phyloP scores from a whole-genome alignment of 768 basidiomycete genomes.

The Boletus insuetus region DNA sequence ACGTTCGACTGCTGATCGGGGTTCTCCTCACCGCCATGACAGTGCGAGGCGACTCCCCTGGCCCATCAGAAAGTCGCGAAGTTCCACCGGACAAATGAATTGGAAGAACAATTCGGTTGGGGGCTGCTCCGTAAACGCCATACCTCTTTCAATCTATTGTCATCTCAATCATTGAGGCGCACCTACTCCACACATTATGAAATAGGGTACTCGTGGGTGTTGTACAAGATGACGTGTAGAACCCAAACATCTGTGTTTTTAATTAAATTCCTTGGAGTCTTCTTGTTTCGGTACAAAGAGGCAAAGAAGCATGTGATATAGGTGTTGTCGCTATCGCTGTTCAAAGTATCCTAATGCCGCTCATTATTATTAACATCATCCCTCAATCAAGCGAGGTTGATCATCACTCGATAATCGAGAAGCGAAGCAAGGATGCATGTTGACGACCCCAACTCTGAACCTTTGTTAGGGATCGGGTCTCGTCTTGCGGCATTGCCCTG shows the following conservation, averaged over 20 bases:
- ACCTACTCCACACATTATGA: conserved; percentile 87
- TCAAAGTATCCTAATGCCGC: conserved; percentile 86
- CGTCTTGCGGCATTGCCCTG: no score
- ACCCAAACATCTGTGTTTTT: neutral
- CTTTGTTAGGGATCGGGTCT: no score
- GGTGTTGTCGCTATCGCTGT: conserved; percentile 94
- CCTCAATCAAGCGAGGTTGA: conserved; percentile 95
- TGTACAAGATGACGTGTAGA: conserved; percentile 33
- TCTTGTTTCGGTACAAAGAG: neutral
- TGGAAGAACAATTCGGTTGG: conserved; percentile 4
- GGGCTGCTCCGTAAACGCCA: conserved; percentile 28
- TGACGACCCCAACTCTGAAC: neutral
- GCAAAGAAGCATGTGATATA: conserved; percentile 52
- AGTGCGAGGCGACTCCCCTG: conserved; percentile 1
- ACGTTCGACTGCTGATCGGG: conserved; percentile 1
- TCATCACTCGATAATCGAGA: conserved; percentile 85
- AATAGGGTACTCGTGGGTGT: conserved; percentile 50
- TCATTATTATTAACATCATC: conserved; percentile 68
- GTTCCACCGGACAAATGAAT: conserved; percentile 3
- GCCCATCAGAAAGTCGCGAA: conserved; percentile 18
- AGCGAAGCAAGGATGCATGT: conserved; percentile 7
- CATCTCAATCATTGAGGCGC: conserved; percentile 64
- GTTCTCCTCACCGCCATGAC: conserved; percentile 3
- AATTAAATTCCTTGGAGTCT: neutral
- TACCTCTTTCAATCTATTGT: no score